phyloP scores from a whole-genome alignment of 148 eudicot genomes.

The Rhododendron mucronatum region DNA sequence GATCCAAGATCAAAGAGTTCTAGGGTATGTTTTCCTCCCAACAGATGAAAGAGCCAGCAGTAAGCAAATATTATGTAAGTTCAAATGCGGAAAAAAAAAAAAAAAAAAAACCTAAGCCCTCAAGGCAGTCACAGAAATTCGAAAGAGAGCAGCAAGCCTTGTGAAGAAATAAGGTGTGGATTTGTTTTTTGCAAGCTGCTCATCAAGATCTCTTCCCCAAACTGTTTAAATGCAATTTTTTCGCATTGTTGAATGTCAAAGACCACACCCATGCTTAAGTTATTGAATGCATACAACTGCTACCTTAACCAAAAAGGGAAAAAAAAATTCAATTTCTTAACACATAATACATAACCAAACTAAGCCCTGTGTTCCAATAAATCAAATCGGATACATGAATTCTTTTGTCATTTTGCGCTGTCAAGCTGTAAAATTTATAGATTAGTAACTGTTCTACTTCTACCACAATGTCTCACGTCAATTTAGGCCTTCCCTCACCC shows the following conservation, averaged over 20 bases:
- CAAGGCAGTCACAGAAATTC: neutral
- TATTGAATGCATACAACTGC: neutral
- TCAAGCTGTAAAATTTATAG: neutral
- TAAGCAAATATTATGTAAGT: neutral
- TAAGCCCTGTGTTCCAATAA: neutral
- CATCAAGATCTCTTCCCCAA: neutral
- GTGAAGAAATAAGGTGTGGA: neutral
- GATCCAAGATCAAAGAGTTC: neutral
- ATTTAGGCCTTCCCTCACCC: neutral
- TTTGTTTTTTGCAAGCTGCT: neutral
- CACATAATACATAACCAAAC: neutral
- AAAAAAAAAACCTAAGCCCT: neutral
- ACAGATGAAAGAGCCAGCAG: neutral
- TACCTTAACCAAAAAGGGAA: neutral
- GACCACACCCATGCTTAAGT: neutral
- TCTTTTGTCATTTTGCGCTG: neutral
- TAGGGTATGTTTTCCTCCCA: neutral
- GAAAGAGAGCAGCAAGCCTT: neutral
- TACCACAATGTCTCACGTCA: neutral
- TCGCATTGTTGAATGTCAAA: neutral
- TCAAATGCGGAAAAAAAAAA: neutral
- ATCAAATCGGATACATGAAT: neutral
- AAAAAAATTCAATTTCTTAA: neutral
- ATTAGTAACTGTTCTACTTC: neutral
- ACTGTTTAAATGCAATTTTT: neutral